Conservation (phyloP, 2,329 filamentous ascomycete genomes). For the Cylindrodendrum hubeiense region DNA sequence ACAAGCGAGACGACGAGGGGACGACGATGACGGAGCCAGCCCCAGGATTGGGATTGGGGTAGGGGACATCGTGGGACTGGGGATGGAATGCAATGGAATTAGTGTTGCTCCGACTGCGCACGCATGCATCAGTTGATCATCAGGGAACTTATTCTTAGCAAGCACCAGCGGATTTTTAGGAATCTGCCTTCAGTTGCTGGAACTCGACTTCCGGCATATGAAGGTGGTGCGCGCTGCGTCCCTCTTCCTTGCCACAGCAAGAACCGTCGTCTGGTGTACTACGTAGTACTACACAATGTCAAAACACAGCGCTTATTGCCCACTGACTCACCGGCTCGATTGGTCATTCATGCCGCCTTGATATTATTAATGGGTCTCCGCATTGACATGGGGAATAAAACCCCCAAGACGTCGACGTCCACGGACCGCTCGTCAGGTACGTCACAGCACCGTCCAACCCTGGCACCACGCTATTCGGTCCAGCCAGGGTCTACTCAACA, state of each 20-base stretch:
- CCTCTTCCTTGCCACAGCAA: not conserved
- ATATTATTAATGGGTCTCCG: slow-evolving; percentile 5
- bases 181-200: not conserved
- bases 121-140: slow-evolving; percentile 18
- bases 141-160: not conserved
- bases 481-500: not conserved
- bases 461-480: not conserved
- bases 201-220: slow-evolving; percentile 3
- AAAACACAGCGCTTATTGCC: not conserved
- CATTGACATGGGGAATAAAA: slow-evolving; percentile 14
- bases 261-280: not conserved
- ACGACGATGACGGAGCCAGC: slow-evolving; percentile 14
- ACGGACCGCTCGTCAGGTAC: slow-evolving; percentile 15
- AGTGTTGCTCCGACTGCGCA: slow-evolving; percentile 20
- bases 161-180: not conserved
- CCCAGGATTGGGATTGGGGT: not conserved
- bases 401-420: slow-evolving; percentile 1
- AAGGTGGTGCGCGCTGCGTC: slow-evolving; percentile 8
- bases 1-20: slow-evolving; percentile 21
- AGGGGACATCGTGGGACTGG: not conserved
- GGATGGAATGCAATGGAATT: slow-evolving; percentile 21
- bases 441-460: slow-evolving; percentile 9
- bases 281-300: not conserved
- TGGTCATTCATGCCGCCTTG: not conserved
- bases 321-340: not conserved